Evolutionary conservation across 768 basidiomycete species (phyloP).

Genomic region (Cyclocybe aegerita): DNA sequence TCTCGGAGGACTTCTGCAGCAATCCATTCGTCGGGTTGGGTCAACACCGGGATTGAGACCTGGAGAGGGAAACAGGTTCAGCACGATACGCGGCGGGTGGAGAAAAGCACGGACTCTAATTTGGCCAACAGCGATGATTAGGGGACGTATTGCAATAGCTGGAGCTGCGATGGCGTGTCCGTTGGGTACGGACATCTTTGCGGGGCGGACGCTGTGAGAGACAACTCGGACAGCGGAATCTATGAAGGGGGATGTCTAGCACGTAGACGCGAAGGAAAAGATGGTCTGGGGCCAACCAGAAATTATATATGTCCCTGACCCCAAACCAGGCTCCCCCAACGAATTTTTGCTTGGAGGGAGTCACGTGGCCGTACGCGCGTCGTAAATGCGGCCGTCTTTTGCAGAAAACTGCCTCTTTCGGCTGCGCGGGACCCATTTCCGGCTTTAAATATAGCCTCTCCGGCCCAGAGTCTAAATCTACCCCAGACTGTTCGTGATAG

Average conservation of each 20-base stretch:
- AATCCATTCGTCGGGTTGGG: slow-evolving; percentile 84
- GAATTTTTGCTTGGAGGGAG: slow-evolving; percentile 30
- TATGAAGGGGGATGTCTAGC: slow-evolving; percentile 20
- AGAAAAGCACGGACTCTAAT: slow-evolving; percentile 46
- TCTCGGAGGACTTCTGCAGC: slow-evolving; percentile 89
- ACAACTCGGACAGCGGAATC: slow-evolving; percentile 20
- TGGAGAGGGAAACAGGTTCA: slow-evolving; percentile 25
- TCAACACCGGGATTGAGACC: slow-evolving; percentile 87
- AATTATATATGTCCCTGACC: slow-evolving; percentile 42
- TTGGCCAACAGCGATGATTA: slow-evolving; percentile 46
- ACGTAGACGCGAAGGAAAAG: slow-evolving; percentile 24
- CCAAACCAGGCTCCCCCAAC: slow-evolving; percentile 43
- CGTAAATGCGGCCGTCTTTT: too few relatives aligned
- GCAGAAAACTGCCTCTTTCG: too few relatives aligned
- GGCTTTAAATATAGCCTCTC: too few relatives aligned
- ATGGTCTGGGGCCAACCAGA: slow-evolving; percentile 17
- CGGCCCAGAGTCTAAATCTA: too few relatives aligned
- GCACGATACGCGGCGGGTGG: slow-evolving; percentile 4
- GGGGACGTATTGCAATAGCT: slow-evolving; percentile 46
- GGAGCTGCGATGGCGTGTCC: slow-evolving; percentile 32
- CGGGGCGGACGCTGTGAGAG: slow-evolving; percentile 20
- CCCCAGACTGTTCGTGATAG: too few relatives aligned
- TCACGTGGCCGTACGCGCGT: slow-evolving; percentile 34
- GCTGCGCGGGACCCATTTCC: too few relatives aligned
- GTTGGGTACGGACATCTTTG: slow-evolving; percentile 40